phyloP scores from a whole-genome alignment of 106 monocot genomes.

The Dactylorhiza incarnata region DNA sequence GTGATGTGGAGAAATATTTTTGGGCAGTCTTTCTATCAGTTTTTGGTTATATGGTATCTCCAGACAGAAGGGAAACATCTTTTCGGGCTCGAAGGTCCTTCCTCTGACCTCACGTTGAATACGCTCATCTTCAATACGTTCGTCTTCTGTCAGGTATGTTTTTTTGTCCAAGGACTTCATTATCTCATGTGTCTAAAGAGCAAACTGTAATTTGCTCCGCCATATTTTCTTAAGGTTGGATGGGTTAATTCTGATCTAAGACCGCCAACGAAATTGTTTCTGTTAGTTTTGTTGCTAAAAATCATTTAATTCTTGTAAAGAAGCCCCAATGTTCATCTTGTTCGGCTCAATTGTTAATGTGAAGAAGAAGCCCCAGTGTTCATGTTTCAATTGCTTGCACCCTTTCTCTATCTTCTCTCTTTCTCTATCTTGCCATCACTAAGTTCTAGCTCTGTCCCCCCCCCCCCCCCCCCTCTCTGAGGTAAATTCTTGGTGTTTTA shows the following conservation, averaged over 20 bases:
- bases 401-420: no score
- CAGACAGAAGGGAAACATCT: constrained; percentile 62
- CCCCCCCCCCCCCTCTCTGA: no score
- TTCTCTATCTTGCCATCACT: no score
- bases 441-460: no score
- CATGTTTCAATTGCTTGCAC: no score
- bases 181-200: not conserved
- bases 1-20: constrained; percentile 94
- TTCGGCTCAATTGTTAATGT: no score
- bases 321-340: no score
- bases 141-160: constrained; percentile 87
- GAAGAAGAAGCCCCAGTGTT: no score
- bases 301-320: no score
- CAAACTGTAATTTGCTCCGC: not conserved
- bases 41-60: constrained; percentile 84
- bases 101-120: constrained; percentile 61
- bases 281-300: no score
- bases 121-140: constrained; percentile 94
- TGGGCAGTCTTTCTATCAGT: constrained; percentile 81
- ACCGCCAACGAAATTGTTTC: no score
- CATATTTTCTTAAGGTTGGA: not conserved
- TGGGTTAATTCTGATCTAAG: not conserved
- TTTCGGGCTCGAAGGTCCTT: constrained; percentile 46
- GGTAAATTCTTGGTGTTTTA: no score
- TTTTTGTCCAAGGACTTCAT: not conserved